Percentiles rank a stretch among this genome's conserved stretches.
Evolutionary conservation across 495 filamentous ascomycete species (phyloP).

Genomic region (Astrothelium macrocarpum): DNA sequence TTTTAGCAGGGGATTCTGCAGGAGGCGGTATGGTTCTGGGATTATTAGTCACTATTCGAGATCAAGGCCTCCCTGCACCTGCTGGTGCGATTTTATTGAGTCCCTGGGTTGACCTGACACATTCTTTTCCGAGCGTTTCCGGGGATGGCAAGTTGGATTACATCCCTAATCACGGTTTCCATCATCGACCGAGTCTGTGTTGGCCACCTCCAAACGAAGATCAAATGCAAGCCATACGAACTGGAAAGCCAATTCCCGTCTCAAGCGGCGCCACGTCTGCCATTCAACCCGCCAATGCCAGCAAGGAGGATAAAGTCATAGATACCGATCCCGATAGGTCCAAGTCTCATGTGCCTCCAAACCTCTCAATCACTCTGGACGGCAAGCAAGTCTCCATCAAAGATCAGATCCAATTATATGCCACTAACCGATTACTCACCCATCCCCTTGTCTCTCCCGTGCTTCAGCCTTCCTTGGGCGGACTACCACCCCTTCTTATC

Average conservation of each 20-base stretch:
- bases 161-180: slow-evolving; percentile 76
- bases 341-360: slow-evolving; percentile 5
- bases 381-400: slow-evolving; percentile 61
- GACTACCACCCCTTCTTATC: slow-evolving; percentile 77
- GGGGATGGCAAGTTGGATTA: slow-evolving; percentile 68
- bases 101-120: slow-evolving; percentile 89
- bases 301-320: slow-evolving; percentile 12
- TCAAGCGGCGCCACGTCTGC: slow-evolving; percentile 9
- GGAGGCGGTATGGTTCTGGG: slow-evolving; percentile 79
- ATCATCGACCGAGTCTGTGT: slow-evolving; percentile 67
- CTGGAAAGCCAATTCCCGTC: not conserved
- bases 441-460: slow-evolving; percentile 87
- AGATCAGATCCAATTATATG: slow-evolving; percentile 93
- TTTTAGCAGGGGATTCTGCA: slow-evolving; percentile 82
- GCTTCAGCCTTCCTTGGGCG: slow-evolving; percentile 76
- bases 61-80: slow-evolving; percentile 69
- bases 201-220: slow-evolving; percentile 89
- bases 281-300: slow-evolving; percentile 3
- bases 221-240: slow-evolving; percentile 36
- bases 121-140: slow-evolving; percentile 84
- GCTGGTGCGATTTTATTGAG: slow-evolving; percentile 85
- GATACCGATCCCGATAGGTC: not conserved
- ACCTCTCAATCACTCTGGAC: slow-evolving; percentile 56
- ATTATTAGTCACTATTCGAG: slow-evolving; percentile 69
- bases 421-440: slow-evolving; percentile 72